Evolutionary conservation across 371 early-diverging fungal genomes (phyloP), one percentile per base, ranked within the genome.

Genomic region (Mucor irregularis): DNA sequence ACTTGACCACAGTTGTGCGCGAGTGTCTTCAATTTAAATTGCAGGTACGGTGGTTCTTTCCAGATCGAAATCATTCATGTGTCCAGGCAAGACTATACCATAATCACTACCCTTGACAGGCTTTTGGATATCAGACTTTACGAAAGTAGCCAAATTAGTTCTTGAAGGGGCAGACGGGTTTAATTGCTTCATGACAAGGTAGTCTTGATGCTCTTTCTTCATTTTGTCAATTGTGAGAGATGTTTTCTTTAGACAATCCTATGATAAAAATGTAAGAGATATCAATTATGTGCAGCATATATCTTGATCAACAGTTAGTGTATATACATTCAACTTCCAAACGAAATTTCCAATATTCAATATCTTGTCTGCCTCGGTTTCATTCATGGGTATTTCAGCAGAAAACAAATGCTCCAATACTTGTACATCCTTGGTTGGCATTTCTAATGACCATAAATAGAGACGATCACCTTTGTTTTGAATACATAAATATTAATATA

Each of bases 271-370:
- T 35, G 17, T 30, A 17, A 26, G n/a, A n/a, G n/a, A n/a, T n/a
- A n/a, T n/a, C n/a, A n/a, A n/a, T 31, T 47, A 16, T 47, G 5
- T 29, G 8, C 16, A 31, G 22, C 47, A 17, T n/a, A n/a, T n/a
- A n/a, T n/a, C n/a, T n/a, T n/a, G n/a, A n/a, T n/a, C n/a, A n/a
- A n/a, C n/a, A n/a, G n/a, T n/a, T n/a, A n/a, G n/a, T n/a, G n/a
- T n/a, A n/a, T n/a, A n/a, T 54, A 54, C 46, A 5, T 28, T 44
- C 46, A 54, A 54, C 37, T 44, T 54, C 54, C 54, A 54, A 44
- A 26, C 31, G 25, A 45, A 22, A 35, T 45, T 45, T 19, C 54
- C 46, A 28, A 54, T 26, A 16, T 45, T 25, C 4, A 54, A 6
- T 8, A 54, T 25, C 24, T 54, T 45, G 16, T 17, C 46, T n/a